Base-by-base conservation (phyloP, 176 grass and related monocot species). In the Pontederia paniculata region DNA sequence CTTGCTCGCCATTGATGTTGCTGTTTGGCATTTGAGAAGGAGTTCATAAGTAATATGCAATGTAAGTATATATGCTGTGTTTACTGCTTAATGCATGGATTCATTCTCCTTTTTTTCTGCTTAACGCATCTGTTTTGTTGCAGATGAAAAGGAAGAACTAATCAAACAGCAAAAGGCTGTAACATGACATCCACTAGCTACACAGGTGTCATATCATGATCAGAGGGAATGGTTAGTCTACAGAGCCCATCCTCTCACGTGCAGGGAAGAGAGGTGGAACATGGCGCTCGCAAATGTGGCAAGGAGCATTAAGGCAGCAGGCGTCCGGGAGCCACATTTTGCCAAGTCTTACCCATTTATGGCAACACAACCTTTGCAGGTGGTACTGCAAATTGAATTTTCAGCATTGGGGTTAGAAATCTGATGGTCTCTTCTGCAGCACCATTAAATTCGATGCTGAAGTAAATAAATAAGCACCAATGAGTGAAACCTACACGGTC, bases 351-450 rank as follows among this genome's bases (percentile, higher is more conserved):
- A 44, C 12, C 64, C 52, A 42, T 21, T 65, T 65, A 74, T 66
- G 52, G 62, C 50, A 75, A 66, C 45, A 48, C 28, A 57, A 75
- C 16, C 57, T 65, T 57, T 65, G 62, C 52, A 48, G 42, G 72
- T 48, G 55, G 53, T 67, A 67, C 62, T 44, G 31, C 48, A 52
- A 66, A 66, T 74, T 42, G 62, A 44, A 75, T 75, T 59, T 75
- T 75, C 62, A 75, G 62, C 50, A 66, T 75, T 49, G 62, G 55
- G 44, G 62, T 58, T 55, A 65, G 28, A 47, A 63, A 63, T 48
- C 48, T 63, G 60, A 63, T 63, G 60, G 60, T 42, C 60, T 47
- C 44, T 63, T 23, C 60, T 48, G 60, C 44, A 25, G 17, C 13
- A 12, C 60, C 60, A 63, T 63, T 47, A 23, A 42, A 47, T 44